Evolutionary conservation across 108 stramenopile species (phyloP), one percentile per base, ranked within the genome.

Genomic region (Discostella stelligeroides): DNA sequence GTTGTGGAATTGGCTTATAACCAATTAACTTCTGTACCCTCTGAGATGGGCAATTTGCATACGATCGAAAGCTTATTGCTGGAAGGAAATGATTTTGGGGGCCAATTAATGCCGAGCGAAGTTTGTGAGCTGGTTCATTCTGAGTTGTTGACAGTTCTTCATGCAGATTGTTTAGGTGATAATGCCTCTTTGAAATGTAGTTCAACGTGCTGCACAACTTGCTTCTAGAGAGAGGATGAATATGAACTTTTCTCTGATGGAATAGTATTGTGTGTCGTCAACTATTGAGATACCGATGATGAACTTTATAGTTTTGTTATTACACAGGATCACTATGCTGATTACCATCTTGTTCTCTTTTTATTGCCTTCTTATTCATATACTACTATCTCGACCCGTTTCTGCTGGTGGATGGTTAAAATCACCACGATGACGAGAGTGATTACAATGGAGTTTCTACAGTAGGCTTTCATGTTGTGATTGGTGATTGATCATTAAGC

Each of bases 11-110:
- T 72, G 25, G 72, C 54, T 23, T 61, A 70, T 14, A 88, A 81
- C 56, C 38, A 56, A 17, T 65, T 88, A 14, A 86, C 79, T 10
- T 80, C 84, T 8, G 72, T 90, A 15, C 89, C 89, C 6, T 17
- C 77, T 1, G 75, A 82, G 37, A 63, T 90, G 55, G 85, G 82
- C 7, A 56, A 34, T 13, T 42, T 72, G 55, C 27, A 42, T 18
- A 47, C 17, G 2, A 34, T 53, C 29, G 56, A 56, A 37, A 61
- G 63, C 14, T 11, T 72, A 30, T 64, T 72, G 12, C 42, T 72
- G 42, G 61, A 72, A 18, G 38, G 43, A 10, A 72, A 72, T 63
- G 10, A 63, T 20, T 51, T 72, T 20, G 43, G 37, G 25, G 63
- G 72, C 11, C 51, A 72, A 47, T 17, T 20, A 21, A 63, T 72